Evolutionary conservation across 306 rosid species (phyloP), one percentile per base, ranked within the genome.

Genomic region (Crotalaria pallida): DNA sequence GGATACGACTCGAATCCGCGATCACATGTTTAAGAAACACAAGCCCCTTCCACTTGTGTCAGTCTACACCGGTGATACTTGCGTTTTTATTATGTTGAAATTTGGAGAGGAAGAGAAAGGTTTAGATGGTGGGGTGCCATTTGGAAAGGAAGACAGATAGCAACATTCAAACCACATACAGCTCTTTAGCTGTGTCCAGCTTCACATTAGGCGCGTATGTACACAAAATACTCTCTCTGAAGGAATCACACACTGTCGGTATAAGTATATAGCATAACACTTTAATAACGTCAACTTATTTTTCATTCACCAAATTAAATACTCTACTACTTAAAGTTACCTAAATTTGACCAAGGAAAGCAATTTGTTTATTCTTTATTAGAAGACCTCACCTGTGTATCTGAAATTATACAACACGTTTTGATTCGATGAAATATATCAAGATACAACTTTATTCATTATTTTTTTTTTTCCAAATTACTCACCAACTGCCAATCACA

Each of bases 201-300:
- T 51, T 56, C 24, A 16, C 12, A 2, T 23, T 7, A 0, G 13
- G 79, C 85, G 82, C 82, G 84, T 84, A 60, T 80, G 84, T 84
- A 60, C 9, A 16, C 0, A 22, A 9, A 63, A 12, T 31, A 21
- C 51, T 47, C 23, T 2, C 13, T n/a, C 31, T 43, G 4, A 34
- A 23, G 27, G n/a, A n/a, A 26, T 56, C 36, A 0, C 5, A 45
- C 4, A 5, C 2, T 43, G 49, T 44, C 2, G 7, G 8, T 23
- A 56, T 70, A 15, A 48, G 6, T n/a, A n/a, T n/a, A n/a, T n/a
- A n/a, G n/a, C n/a, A n/a, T n/a, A n/a, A n/a, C n/a, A 24, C 19
- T 58, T 58, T 13, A 15, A 34, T 24, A n/a, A n/a, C n/a, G 58
- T 55, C 79, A 64, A 65, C 33, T 9, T 40, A 13, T 27, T 65